Base-by-base conservation (phyloP, 306 rosid genomes). In the Rubus parviflorus region DNA sequence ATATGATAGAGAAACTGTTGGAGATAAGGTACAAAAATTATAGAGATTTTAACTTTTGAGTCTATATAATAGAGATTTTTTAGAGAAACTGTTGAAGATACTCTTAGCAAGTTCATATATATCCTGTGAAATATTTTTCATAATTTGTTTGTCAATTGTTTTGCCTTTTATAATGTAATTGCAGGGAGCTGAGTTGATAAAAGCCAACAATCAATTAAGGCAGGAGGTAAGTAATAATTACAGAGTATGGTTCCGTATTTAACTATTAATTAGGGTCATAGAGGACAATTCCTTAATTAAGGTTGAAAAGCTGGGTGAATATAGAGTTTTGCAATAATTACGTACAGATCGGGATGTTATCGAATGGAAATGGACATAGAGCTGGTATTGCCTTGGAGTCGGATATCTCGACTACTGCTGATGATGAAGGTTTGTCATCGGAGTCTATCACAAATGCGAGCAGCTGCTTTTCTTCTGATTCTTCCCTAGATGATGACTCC, bases 371-470 rank as follows among this genome's bases (percentile, higher is more conserved):
- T 17, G 38, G 60, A 30, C 1, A 30, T 30, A 2, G 35, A 30
- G 35, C 35, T 30, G 35, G 35, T 1, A 48, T 45, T 40, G 3
- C 42, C 8, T 40, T 45, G 42, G 86, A 75, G 48, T 56, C 77
- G 9, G 84, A 76, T 58, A 52, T 7, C 35, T 60, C 8, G 13
- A 10, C 52, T 25, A 22, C 41, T 53, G 82, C 73, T 73, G 81
- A 77, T 53, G 82, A 77, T 73, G 81, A 77, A 35, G 78, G 75
- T 9, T 17, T 56, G 70, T 70, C 76, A 30, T 78, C 79, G 10
- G 83, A 81, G 11, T 81, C 88, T 0, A 83, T 74, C 38, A 64
- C 78, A 61, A 75, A 74, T 8, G 71, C 56, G 68, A 74, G n/a
- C 22, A 61, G n/a, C 67, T 11, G 80, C 41, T 22, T 20, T 22